Percentiles rank a stretch among this genome's conserved stretches.
Evolutionary conservation across 441 rosid genomes (phyloP).

Genomic region (Erodium moschatum): DNA sequence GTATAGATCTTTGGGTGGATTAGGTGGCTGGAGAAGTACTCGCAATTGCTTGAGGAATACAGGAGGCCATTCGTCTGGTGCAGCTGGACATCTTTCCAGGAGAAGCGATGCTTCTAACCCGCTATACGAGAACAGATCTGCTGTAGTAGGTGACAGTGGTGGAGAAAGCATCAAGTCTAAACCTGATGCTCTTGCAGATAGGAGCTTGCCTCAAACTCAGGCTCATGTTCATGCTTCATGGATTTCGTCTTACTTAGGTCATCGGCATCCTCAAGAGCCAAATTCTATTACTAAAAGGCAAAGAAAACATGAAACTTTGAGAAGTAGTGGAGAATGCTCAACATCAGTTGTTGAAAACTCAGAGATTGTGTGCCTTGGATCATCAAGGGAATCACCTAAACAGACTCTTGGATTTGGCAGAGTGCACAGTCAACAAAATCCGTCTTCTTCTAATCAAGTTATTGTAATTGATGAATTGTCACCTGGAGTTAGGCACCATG

Average conservation of each 20-base stretch:
- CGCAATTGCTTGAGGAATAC: slow-evolving; percentile 23
- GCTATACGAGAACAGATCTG: slow-evolving; percentile 20
- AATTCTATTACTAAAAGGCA: slow-evolving; percentile 34
- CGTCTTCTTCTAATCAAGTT: slow-evolving; percentile 21
- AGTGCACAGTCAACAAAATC: slow-evolving; percentile 42
- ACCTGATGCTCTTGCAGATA: slow-evolving; percentile 12
- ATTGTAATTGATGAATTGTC: slow-evolving; percentile 40
- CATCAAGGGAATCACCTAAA: slow-evolving; percentile 44
- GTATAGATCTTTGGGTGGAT: slow-evolving; percentile 20
- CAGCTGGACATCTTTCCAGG: slow-evolving; percentile 16
- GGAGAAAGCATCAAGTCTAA: slow-evolving; percentile 22
- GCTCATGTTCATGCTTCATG: slow-evolving; percentile 19
- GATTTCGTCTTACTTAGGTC: slow-evolving; percentile 20
- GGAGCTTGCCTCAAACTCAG: slow-evolving; percentile 14
- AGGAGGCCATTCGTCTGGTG: slow-evolving; percentile 20
- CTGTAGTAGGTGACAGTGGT: slow-evolving; percentile 25
- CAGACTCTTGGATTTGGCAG: neutral
- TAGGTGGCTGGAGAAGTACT: slow-evolving; percentile 56
- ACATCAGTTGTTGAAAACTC: slow-evolving; percentile 31
- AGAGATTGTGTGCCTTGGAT: slow-evolving; percentile 39
- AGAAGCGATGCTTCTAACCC: slow-evolving; percentile 27
- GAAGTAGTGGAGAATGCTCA: slow-evolving; percentile 33
- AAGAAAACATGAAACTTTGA: slow-evolving; percentile 30
- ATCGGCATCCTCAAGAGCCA: slow-evolving; percentile 18
- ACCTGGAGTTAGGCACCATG: slow-evolving; percentile 29